Evolutionary conservation across 2,329 filamentous ascomycete species (phyloP).

Genomic region (Aspergillus tamarii): DNA sequence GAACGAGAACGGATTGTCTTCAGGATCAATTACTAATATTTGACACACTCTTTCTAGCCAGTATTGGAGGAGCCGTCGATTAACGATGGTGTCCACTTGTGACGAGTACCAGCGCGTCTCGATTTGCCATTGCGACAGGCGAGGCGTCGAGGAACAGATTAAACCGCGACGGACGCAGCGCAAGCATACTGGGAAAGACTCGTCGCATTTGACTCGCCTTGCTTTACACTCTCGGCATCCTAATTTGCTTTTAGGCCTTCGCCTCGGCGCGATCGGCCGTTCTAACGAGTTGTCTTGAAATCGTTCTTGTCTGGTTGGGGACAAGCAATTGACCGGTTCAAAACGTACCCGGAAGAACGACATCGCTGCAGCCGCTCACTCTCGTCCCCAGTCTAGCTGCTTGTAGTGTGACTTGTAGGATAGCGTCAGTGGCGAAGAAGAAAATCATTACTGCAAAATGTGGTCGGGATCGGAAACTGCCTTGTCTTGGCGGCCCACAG

Average conservation of each 20-base stretch:
- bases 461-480: no score
- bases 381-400: neutral
- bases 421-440: neutral
- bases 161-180: slow-evolving; percentile 15
- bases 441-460: no score
- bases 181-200: slow-evolving; percentile 21
- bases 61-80: slow-evolving; percentile 17
- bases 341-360: neutral
- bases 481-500: no score
- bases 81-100: neutral
- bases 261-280: neutral
- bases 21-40: slow-evolving; percentile 15
- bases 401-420: neutral
- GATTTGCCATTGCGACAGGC: slow-evolving; percentile 15
- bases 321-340: neutral
- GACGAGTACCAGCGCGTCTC: neutral
- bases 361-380: neutral
- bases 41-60: slow-evolving; percentile 21
- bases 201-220: slow-evolving; percentile 25
- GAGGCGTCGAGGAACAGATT: slow-evolving; percentile 12
- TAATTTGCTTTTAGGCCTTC: neutral
- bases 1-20: slow-evolving; percentile 19
- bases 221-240: slow-evolving; percentile 24
- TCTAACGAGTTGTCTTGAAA: neutral
- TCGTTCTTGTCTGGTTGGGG: neutral